Percentiles rank a stretch among this genome's conserved stretches.
Evolutionary conservation across 2,329 filamentous ascomycete genomes (phyloP).

Genomic region (Teratosphaeria destructans): DNA sequence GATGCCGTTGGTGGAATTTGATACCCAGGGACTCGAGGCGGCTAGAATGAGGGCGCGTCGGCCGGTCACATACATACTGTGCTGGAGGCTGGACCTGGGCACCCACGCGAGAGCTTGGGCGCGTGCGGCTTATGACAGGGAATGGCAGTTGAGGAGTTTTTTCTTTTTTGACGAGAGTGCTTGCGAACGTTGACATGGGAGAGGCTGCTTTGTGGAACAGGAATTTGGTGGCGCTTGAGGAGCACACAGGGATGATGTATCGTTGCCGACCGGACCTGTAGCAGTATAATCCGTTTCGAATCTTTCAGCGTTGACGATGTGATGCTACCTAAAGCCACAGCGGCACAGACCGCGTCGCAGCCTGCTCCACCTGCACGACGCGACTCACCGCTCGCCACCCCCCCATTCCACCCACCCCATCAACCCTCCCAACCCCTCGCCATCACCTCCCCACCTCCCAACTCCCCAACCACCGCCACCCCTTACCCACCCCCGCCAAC

Average conservation of each 20-base stretch:
- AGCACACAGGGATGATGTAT: background rate
- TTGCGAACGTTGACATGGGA: background rate
- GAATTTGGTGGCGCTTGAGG: background rate
- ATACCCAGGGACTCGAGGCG: background rate
- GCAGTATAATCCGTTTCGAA: conserved; percentile 4
- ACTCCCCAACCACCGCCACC: conserved; percentile 46
- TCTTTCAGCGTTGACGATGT: background rate
- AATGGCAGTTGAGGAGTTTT: conserved; percentile 5
- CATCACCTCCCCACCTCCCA: conserved; percentile 11
- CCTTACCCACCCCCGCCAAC: conserved; percentile 48
- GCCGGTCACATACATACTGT: background rate
- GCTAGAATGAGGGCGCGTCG: background rate
- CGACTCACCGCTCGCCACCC: too few species aligned
- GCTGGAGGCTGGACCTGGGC: background rate
- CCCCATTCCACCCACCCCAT: background rate
- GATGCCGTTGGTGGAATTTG: background rate
- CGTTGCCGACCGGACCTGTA: conserved; percentile 1
- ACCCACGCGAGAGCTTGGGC: background rate
- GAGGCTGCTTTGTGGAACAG: background rate
- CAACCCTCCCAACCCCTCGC: background rate
- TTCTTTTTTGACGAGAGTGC: background rate
- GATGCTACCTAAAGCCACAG: too few species aligned
- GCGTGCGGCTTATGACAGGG: background rate
- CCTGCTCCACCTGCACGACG: too few species aligned
- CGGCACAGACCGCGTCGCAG: too few species aligned